These are phyloP conservation scores for Globisporangium radiosum DNA, from an alignment of 352 stramenopile genomes.

Conservation along the genomic window DNA sequence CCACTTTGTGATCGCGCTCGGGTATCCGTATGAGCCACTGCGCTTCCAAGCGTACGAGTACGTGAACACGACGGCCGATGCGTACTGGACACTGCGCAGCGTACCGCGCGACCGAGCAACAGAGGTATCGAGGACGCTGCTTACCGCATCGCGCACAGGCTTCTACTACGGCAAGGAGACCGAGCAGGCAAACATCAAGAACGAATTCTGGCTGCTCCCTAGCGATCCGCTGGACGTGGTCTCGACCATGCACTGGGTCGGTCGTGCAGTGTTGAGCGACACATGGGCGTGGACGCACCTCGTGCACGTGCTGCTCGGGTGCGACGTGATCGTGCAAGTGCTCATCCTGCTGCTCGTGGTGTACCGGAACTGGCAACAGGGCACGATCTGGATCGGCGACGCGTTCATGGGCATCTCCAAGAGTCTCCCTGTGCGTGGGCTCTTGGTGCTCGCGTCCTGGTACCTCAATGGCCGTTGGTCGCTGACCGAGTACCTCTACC, in stretches of 20 bases:
- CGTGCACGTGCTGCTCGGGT: conserved; percentile 25
- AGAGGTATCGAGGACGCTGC: conserved; percentile 9
- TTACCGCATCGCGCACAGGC: conserved; percentile 23
- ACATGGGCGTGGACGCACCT: conserved; percentile 20
- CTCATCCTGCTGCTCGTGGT: conserved; percentile 23
- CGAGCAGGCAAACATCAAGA: conserved; percentile 32
- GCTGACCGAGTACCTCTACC: conserved; percentile 22
- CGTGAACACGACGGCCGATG: not conserved
- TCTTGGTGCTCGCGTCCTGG: conserved; percentile 23
- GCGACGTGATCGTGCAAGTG: conserved; percentile 20
- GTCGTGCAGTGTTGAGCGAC: conserved; percentile 7
- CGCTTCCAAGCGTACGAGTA: not conserved
- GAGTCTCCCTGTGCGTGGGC: conserved; percentile 23
- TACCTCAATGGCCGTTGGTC: conserved; percentile 32
- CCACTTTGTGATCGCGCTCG: conserved; percentile 11
- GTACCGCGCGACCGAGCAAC: not conserved
- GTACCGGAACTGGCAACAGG: conserved; percentile 19
- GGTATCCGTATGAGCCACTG: conserved; percentile 18
- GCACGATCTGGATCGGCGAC: conserved; percentile 34
- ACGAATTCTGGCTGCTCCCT: conserved; percentile 16
- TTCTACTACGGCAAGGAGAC: conserved; percentile 23
- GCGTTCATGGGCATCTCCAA: conserved; percentile 31
- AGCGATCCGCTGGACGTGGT: conserved; percentile 15
- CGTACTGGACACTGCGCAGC: conserved; percentile 2
- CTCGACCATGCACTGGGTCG: conserved; percentile 2